Evolutionary conservation across 345 rosid genomes (phyloP), one percentile per base, ranked within the genome.

Genomic region (Populus davidiana): DNA sequence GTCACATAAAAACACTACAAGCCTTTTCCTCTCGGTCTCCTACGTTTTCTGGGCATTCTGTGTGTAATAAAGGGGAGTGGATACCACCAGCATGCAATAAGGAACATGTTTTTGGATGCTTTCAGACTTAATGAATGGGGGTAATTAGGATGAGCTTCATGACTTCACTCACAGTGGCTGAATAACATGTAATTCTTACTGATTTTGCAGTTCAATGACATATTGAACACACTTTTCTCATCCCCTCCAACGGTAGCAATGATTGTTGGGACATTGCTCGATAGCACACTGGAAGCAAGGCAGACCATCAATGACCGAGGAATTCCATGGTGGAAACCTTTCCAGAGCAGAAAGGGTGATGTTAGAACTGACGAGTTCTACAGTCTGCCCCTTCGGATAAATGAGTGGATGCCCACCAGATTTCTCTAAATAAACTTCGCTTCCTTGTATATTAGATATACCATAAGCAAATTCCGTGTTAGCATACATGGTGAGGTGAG

Each of bases 251-350:
- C 94, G 1, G 89, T 96, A 80, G 98, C 96, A 1, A 87, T 91
- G 63, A 88, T 89, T 0, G 39, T 96, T 0, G 99, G 91, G 23
- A 86, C 90, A 3, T 23, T 88, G 59, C 89, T 96, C 0, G 99
- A 96, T 74, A 93, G 92, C 89, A 93, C 96, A 0, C 87, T 96
- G 0, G 93, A 92, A 1, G 86, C 96, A 0, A 78, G 77, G 74
- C 67, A 77, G 3, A 68, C 81, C 0, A 54, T 27, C 6, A 52
- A 33, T 0, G 99, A 89, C 68, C 89, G 99, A 87, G 99, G 98
- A 79, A 52, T 88, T 62, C 82, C 85, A 8, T 96, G 99, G 99
- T 96, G 97, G 99, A 81, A 61, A 68, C 99, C 99, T 3, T 96
- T 96, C 91, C 96, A 88, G 84, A 81, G 76, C 76, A 82, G 90